Base-by-base conservation (phyloP, 306 rosid species). In the Gillenia trifoliata region DNA sequence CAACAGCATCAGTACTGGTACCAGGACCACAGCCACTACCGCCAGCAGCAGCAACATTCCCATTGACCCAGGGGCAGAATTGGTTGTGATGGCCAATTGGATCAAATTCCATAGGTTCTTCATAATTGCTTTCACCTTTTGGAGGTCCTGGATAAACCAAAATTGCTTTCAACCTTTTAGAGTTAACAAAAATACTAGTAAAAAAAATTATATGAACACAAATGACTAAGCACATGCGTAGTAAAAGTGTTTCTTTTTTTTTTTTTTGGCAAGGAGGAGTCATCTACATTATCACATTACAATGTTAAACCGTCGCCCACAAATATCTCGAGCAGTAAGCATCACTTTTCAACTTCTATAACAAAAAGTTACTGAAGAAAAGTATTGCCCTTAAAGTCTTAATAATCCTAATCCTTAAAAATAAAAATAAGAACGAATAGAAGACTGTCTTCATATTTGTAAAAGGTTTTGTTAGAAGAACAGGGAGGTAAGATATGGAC, bases 1-100 rank as follows among this genome's bases (percentile, higher is more conserved):
- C 97, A 80, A 90, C 57, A 57, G 79, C 81, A 83, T 89, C 98
- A 76, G 83, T 70, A 72, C 78, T 56, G 59, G 94, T 77, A 79
- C 84, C 85, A 31, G 88, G 82, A 75, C 80, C 81, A 81, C 86
- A 66, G 30, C 80, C 84, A 72, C 75, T 68, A 71, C 90, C 74
- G 68, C 98, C 99, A 84, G 99, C 98, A 77, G 96, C 98, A 74
- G 99, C 96, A 84, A 95, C 99, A 81, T 88, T 95, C 64, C 96
- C 99, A 76, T 95, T 95, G 75, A 95, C 99, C 99, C 99, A 95
- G 30, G 99, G 99, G 71, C 99, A 95, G 77, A 85, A 89, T 68
- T 90, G 95, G 84, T 89, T 92, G 93, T 95, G 99, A 80, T 92
- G 77, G 57, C 74, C 88, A 75, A 92, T 89, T 66, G 99, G 98